Conservation (phyloP, 2,329 filamentous ascomycete genomes). For the Aspergillus unguis region DNA sequence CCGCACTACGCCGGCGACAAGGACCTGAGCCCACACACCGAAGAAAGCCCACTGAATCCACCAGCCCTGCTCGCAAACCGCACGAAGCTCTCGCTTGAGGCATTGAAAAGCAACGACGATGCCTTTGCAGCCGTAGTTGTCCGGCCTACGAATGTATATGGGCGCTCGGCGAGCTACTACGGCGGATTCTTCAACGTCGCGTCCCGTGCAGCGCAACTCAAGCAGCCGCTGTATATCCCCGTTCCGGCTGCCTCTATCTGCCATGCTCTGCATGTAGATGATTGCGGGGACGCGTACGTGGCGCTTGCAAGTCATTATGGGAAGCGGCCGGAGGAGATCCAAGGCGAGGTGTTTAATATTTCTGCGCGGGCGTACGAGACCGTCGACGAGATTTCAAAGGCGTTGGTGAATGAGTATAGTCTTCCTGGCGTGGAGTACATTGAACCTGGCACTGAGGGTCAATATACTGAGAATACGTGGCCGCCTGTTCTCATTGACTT, state of each 20-base stretch:
- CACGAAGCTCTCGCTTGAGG: not conserved
- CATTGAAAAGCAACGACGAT: constrained; percentile 5
- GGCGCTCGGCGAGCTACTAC: constrained; percentile 10
- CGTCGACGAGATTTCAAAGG: not conserved
- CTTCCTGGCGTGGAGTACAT: not conserved
- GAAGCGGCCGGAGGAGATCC: not conserved
- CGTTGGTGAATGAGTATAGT: not conserved
- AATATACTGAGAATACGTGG: constrained; percentile 5
- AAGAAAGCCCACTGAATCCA: constrained; percentile 11
- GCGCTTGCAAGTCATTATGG: constrained; percentile 1
- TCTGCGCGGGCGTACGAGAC: constrained; percentile 9
- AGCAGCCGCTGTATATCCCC: not conserved
- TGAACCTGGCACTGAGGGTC: not conserved
- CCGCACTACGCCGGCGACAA: constrained; percentile 1
- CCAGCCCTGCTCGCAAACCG: not conserved
- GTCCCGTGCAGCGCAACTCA: not conserved
- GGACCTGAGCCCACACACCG: constrained; percentile 7
- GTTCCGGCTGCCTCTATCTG: not conserved
- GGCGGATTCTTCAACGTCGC: constrained; percentile 8
- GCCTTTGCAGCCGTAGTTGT: constrained; percentile 6
- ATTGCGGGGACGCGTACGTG: constrained; percentile 11
- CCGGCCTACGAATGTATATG: constrained; percentile 9
- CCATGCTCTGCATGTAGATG: constrained; percentile 12
- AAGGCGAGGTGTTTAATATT: constrained; percentile 9
- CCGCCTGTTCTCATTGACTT: constrained; percentile 7